phyloP scores from a whole-genome alignment of 306 rosid species.

The Citrullus mucosospermus region DNA sequence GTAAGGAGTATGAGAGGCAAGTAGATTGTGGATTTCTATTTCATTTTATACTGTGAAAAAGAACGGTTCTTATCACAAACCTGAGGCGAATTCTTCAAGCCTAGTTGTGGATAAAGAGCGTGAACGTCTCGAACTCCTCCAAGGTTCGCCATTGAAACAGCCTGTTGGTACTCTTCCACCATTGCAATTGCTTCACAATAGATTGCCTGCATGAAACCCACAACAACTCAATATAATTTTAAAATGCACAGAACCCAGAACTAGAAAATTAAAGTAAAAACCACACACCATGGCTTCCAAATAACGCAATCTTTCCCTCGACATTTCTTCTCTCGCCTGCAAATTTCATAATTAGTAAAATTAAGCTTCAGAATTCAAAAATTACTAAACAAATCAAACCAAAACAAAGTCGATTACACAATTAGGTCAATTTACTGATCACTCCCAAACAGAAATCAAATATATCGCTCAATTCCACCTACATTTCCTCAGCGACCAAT shows the following conservation, averaged over 20 bases:
- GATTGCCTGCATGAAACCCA: slow-evolving; percentile 49
- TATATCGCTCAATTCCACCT: not conserved
- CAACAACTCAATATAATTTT: not conserved
- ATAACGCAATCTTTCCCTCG: slow-evolving; percentile 71
- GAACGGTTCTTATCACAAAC: slow-evolving; percentile 23
- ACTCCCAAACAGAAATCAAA: slow-evolving; percentile 3
- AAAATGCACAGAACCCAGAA: not conserved
- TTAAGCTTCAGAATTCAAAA: not conserved
- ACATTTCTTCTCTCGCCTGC: slow-evolving; percentile 99
- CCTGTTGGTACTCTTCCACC: slow-evolving; percentile 85
- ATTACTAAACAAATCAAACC: not conserved
- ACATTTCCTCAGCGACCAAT: slow-evolving; percentile 9
- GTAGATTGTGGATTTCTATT: not conserved
- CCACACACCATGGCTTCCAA: slow-evolving; percentile 64
- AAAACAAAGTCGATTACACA: not conserved
- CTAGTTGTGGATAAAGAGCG: slow-evolving; percentile 47
- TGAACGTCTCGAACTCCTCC: slow-evolving; percentile 60
- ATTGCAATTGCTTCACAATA: slow-evolving; percentile 76
- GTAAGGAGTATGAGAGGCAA: not conserved
- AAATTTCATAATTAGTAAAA: slow-evolving; percentile 10
- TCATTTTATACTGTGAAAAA: not conserved
- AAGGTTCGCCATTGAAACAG: slow-evolving; percentile 42
- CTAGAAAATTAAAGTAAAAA: not conserved
- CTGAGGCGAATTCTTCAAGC: slow-evolving; percentile 66
- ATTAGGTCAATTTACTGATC: not conserved